Percentiles rank a stretch among this genome's conserved stretches.
phyloP scores from a whole-genome alignment of 768 basidiomycete genomes.

The Boletus pseudopeckii region DNA sequence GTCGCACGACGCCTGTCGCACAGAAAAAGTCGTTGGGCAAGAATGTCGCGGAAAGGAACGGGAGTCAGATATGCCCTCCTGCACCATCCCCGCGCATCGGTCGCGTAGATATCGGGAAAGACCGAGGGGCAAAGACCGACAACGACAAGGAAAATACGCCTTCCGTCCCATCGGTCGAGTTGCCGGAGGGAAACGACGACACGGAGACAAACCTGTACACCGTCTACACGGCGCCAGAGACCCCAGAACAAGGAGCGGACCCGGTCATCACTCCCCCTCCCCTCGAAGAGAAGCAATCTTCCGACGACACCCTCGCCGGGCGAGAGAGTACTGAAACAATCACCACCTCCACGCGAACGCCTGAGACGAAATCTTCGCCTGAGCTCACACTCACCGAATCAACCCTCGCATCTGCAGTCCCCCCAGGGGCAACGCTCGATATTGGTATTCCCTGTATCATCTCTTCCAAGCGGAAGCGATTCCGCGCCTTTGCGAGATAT shows the following conservation, averaged over 20 bases:
- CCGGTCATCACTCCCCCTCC: conserved; percentile 7
- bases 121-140: conserved; percentile 38
- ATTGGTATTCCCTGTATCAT: conserved; percentile 92
- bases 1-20: conserved; percentile 22
- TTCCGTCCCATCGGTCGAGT: conserved; percentile 27
- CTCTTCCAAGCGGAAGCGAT: conserved; percentile 74
- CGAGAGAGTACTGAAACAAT: conserved; percentile 28
- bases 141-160: conserved; percentile 18
- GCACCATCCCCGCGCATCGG: conserved; percentile 16
- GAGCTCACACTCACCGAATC: conserved; percentile 22
- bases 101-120: conserved; percentile 20
- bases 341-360: conserved; percentile 20
- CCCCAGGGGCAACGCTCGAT: conserved; percentile 65
- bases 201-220: conserved; percentile 22
- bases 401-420: conserved; percentile 23
- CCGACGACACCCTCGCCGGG: conserved; percentile 21
- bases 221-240: conserved; percentile 22
- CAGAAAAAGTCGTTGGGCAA: conserved; percentile 19
- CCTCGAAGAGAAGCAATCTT: conserved; percentile 11
- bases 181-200: conserved; percentile 38
- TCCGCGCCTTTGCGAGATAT: conserved; percentile 84
- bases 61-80: conserved; percentile 11
- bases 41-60: conserved; percentile 13
- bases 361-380: conserved; percentile 17
- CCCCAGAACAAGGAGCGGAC: conserved; percentile 5